A percentile compares a stretch with the other conserved stretches of the same genome.
Evolutionary conservation across 2,329 filamentous ascomycete species (phyloP).

Genomic region (Exophiala calicioides): DNA sequence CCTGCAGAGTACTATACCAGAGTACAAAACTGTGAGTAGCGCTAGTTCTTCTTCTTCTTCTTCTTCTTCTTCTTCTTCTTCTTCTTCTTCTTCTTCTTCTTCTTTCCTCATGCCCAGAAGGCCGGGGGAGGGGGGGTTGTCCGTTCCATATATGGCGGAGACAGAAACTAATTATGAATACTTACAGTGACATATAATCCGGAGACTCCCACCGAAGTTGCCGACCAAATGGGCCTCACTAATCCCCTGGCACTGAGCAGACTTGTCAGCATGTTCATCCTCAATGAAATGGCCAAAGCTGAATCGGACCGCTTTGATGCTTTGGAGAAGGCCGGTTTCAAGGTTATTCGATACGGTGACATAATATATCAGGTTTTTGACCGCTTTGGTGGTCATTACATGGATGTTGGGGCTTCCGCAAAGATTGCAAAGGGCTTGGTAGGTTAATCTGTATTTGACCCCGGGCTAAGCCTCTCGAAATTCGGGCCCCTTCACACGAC

Average conservation of each 20-base stretch:
- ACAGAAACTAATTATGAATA: no score
- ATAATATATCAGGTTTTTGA: conserved; percentile 43
- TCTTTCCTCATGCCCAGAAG: no score
- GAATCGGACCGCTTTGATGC: conserved; percentile 44
- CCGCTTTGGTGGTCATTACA: conserved; percentile 50
- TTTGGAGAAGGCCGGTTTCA: conserved; percentile 46
- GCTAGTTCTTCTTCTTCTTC: no score
- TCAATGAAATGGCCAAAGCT: conserved; percentile 34
- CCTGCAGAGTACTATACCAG: no score
- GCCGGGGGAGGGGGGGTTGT: no score
- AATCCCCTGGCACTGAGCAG: conserved; percentile 35
- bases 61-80: no score
- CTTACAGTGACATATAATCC: no score
- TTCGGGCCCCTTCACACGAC: neutral
- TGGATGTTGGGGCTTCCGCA: conserved; percentile 48
- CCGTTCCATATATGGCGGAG: no score
- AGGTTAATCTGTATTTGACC: conserved; percentile 10
- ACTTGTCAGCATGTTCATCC: conserved; percentile 35
- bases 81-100: no score
- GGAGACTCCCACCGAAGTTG: no score
- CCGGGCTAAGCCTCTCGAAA: neutral
- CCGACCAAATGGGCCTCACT: no score
- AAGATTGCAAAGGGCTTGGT: conserved; percentile 43
- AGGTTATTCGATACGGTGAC: conserved; percentile 41
- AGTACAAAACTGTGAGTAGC: no score